Percentiles rank a stretch among this genome's conserved stretches.
phyloP scores from a whole-genome alignment of 257 asterid species.

The Jaltomata sinuosa region DNA sequence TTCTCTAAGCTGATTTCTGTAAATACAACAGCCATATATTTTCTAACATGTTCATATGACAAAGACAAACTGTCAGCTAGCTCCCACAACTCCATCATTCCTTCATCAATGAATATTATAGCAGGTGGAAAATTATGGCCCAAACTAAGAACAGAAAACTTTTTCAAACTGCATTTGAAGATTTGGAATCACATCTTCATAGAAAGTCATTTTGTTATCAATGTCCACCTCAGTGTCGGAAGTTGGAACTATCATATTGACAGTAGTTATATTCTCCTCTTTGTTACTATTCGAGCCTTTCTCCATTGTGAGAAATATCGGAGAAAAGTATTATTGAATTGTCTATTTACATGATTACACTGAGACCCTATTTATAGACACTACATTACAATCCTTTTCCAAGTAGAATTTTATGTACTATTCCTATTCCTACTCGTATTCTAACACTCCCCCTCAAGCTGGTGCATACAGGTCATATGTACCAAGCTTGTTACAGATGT shows the following conservation, averaged over 20 bases:
- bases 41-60: not conserved
- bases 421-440: too few species aligned
- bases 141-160: not conserved
- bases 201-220: not conserved
- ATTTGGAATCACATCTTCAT: not conserved
- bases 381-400: too few species aligned
- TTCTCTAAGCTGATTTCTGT: not conserved
- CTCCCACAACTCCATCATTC: not conserved
- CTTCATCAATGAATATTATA: not conserved
- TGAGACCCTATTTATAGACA: too few species aligned
- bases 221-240: not conserved
- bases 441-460: too few species aligned
- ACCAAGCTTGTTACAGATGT: too few species aligned
- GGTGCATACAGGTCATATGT: too few species aligned
- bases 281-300: conserved; percentile 1
- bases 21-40: not conserved
- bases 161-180: not conserved
- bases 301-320: conserved; percentile 4
- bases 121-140: not conserved
- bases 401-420: too few species aligned
- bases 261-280: conserved; percentile 1
- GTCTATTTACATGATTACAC: too few species aligned
- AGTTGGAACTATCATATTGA: conserved; percentile 1
- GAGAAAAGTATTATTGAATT: too few species aligned
- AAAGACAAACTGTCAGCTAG: not conserved